phyloP scores from a whole-genome alignment of 2,329 filamentous ascomycete species.

The Penicillium sp. region DNA sequence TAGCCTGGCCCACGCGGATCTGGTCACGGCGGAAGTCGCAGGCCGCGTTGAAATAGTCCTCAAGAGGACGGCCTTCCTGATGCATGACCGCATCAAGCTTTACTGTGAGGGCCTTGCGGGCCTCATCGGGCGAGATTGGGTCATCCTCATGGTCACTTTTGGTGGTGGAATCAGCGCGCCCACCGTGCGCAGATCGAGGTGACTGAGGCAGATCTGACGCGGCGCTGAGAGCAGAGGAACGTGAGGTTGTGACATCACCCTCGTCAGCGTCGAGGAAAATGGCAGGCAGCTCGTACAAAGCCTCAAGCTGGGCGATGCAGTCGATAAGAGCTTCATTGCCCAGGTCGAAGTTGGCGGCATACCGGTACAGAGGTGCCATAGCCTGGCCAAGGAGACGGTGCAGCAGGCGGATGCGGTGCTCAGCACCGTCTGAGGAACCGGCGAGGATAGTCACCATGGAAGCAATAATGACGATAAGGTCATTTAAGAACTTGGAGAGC shows the following conservation, averaged over 20 bases:
- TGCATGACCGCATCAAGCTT: conserved; percentile 21
- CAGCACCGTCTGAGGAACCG: neutral
- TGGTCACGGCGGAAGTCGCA: conserved; percentile 25
- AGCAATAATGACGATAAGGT: conserved; percentile 15
- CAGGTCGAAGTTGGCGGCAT: neutral
- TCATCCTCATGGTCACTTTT: neutral
- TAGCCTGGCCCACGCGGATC: conserved; percentile 28
- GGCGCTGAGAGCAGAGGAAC: conserved; percentile 5
- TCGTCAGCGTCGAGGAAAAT: neutral
- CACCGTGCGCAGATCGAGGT: neutral
- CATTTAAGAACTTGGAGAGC: conserved; percentile 12
- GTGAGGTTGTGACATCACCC: neutral
- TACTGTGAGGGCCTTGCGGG: neutral
- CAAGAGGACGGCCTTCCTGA: conserved; percentile 34
- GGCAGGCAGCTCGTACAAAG: conserved; percentile 6
- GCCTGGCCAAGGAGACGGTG: conserved; percentile 9
- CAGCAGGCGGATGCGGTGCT: conserved; percentile 11
- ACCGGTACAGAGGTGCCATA: conserved; percentile 8
- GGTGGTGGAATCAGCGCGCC: neutral
- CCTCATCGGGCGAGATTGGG: neutral
- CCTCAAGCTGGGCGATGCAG: conserved; percentile 19
- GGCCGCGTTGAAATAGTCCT: conserved; percentile 37
- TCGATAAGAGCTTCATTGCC: conserved; percentile 9
- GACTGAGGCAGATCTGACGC: neutral
- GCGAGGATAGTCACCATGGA: conserved; percentile 5